These are phyloP conservation scores for Monosporascus sp. DNA, from an alignment of 2,329 filamentous ascomycete species.

Conservation along the genomic window DNA sequence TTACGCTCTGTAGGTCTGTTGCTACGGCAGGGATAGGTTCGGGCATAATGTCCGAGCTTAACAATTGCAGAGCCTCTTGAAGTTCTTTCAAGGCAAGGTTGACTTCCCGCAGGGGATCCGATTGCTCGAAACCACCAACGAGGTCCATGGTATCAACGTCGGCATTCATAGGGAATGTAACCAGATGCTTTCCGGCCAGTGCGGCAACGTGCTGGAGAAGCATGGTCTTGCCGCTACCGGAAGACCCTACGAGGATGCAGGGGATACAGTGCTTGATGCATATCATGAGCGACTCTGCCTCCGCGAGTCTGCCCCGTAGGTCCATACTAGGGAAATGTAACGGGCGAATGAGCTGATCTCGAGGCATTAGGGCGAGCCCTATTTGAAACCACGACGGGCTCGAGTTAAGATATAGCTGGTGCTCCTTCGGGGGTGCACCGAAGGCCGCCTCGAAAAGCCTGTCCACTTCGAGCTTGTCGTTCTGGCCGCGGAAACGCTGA, in stretches of 20 bases:
- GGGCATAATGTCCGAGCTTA: constrained; percentile 44
- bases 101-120: constrained; percentile 71
- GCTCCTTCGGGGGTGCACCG: constrained; percentile 42
- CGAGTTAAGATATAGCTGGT: constrained; percentile 68
- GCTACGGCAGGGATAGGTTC: constrained; percentile 40
- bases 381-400: constrained; percentile 66
- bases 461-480: constrained; percentile 62
- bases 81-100: constrained; percentile 50
- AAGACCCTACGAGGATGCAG: constrained; percentile 78
- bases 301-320: constrained; percentile 53
- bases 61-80: constrained; percentile 37
- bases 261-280: constrained; percentile 85
- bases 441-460: constrained; percentile 65
- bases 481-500: constrained; percentile 75
- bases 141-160: constrained; percentile 97
- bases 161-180: constrained; percentile 84
- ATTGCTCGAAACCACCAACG: constrained; percentile 93
- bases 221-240: constrained; percentile 81
- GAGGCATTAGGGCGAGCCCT: constrained; percentile 65
- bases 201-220: constrained; percentile 78
- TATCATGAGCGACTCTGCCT: constrained; percentile 81
- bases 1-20: constrained; percentile 45
- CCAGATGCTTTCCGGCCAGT: constrained; percentile 66
- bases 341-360: constrained; percentile 52
- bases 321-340: constrained; percentile 47